Conservation (phyloP, 2,329 filamentous ascomycete genomes). For the Fusarium mundagurra region DNA sequence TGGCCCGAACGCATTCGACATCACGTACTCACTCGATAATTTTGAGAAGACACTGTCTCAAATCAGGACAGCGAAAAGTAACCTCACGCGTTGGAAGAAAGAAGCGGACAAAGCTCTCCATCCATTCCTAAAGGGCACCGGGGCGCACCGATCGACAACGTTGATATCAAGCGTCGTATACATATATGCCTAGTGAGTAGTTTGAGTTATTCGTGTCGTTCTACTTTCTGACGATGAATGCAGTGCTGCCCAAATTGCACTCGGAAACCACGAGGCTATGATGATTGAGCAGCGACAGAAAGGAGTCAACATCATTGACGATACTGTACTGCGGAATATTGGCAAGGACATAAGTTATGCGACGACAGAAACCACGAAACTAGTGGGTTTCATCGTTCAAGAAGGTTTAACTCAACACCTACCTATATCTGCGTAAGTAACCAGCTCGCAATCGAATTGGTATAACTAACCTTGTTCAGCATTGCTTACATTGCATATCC, state of each 20-base stretch:
- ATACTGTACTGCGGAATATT: slow-evolving; percentile 11
- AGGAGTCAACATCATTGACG: slow-evolving; percentile 9
- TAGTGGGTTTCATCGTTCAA: slow-evolving; percentile 2
- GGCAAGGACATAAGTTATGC: slow-evolving; percentile 1
- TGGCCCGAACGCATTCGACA: slow-evolving; percentile 2
- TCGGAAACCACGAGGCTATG: slow-evolving; percentile 12
- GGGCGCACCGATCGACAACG: slow-evolving; percentile 2
- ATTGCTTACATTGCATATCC: slow-evolving; percentile 18
- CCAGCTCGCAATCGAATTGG: fast-evolving
- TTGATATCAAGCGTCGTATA: slow-evolving; percentile 24
- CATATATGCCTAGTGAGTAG: slow-evolving; percentile 21
- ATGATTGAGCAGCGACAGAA: slow-evolving; percentile 31
- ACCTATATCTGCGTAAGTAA: slow-evolving; percentile 1
- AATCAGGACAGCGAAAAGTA: not conserved
- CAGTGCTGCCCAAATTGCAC: slow-evolving; percentile 26
- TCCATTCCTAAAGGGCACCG: not conserved
- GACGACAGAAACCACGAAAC: slow-evolving; percentile 3
- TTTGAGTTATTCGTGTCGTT: fast-evolving
- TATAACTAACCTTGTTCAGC: not conserved
- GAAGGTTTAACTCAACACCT: slow-evolving; percentile 5
- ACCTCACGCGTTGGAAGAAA: not conserved
- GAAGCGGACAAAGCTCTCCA: not conserved
- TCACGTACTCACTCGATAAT: not conserved
- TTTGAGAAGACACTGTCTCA: not conserved
- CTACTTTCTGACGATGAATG: fast-evolving